These are phyloP conservation scores for Penicillium sp. DNA, from an alignment of 2,329 filamentous ascomycete species.

Conservation along the genomic window DNA sequence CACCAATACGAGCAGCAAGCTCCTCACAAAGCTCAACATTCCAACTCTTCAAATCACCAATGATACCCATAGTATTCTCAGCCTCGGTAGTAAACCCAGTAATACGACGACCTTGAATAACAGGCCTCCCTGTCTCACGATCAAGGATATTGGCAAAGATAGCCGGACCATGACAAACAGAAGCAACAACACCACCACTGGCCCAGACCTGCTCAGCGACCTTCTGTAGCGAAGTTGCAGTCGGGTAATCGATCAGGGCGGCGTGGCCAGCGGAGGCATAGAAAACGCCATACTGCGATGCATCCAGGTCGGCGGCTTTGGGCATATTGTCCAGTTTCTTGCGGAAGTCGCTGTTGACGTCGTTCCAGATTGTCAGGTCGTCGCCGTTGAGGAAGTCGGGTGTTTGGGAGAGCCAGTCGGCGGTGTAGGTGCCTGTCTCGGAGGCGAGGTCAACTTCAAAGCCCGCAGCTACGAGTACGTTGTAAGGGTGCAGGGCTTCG, in stretches of 20 bases:
- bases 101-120: conserved; percentile 40
- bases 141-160: conserved; percentile 40
- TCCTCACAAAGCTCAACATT: conserved; percentile 36
- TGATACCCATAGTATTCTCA: conserved; percentile 36
- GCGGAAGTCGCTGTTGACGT: conserved; percentile 43
- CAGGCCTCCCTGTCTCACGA: conserved; percentile 31
- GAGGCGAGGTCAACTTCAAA: conserved; percentile 51
- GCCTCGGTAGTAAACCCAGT: conserved; percentile 45
- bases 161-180: conserved; percentile 44
- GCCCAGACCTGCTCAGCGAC: conserved; percentile 44
- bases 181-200: conserved; percentile 43
- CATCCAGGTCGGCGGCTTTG: conserved; percentile 39
- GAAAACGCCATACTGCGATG: conserved; percentile 23
- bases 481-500: conserved; percentile 51
- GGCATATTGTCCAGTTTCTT: conserved; percentile 45
- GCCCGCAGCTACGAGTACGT: conserved; percentile 39
- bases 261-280: conserved; percentile 35
- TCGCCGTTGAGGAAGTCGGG: conserved; percentile 44
- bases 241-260: conserved; percentile 48
- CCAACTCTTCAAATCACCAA: conserved; percentile 34
- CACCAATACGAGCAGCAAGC: conserved; percentile 29
- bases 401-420: conserved; percentile 47
- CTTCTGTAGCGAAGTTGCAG: conserved; percentile 41
- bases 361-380: conserved; percentile 42
- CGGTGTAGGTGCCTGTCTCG: conserved; percentile 45